A percentile compares a stretch with the other conserved stretches of the same genome.
Evolutionary conservation across 2,329 filamentous ascomycete species (phyloP).

Genomic region (Fusarium pininemorale): DNA sequence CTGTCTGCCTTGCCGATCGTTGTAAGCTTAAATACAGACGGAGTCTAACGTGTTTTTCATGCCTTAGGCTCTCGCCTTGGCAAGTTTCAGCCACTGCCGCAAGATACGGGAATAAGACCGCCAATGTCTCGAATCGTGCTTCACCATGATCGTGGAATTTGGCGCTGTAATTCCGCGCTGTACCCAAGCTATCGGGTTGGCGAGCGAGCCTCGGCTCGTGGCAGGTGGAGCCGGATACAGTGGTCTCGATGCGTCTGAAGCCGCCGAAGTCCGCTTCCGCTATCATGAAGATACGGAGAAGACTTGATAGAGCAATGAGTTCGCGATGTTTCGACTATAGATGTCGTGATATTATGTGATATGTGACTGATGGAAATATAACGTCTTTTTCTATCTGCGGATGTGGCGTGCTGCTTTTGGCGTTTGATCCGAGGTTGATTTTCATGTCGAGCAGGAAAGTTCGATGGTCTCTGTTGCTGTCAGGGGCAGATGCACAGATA

Average conservation of each 20-base stretch:
- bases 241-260: not conserved
- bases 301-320: not conserved
- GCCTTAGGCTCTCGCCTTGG: not conserved
- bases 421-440: fast-evolving
- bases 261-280: not conserved
- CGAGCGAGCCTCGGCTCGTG: not conserved
- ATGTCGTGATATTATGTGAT: not conserved
- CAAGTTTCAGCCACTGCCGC: not conserved
- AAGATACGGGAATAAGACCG: not conserved
- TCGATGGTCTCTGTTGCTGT: fast-evolving
- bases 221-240: not conserved
- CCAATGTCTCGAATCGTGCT: not conserved
- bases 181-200: not conserved
- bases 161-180: not conserved
- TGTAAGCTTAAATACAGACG: not conserved
- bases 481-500: not conserved
- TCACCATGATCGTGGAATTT: not conserved
- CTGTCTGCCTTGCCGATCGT: not conserved
- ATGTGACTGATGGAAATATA: not conserved
- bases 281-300: not conserved
- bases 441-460: fast-evolving
- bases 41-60: not conserved
- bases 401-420: too few species aligned
- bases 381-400: too few species aligned
- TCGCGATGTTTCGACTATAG: not conserved